Evolutionary conservation across 2,329 filamentous ascomycete species (phyloP).

Genomic region (Botryotinia globosa): DNA sequence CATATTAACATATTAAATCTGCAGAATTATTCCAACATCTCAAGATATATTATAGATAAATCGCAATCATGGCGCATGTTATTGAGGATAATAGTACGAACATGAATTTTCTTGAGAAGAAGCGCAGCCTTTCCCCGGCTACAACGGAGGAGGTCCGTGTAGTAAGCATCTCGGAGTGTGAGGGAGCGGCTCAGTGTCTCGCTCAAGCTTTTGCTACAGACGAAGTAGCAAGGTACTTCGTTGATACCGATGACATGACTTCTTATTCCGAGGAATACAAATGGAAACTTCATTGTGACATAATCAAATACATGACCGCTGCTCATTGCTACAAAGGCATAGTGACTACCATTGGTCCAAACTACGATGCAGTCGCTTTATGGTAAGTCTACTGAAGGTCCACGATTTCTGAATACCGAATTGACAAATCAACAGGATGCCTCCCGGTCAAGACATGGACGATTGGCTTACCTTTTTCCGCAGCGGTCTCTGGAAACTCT

Average conservation of each 20-base stretch:
- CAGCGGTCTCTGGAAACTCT: conserved; percentile 74
- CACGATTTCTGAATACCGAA: neutral
- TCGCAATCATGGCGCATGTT: conserved; percentile 38
- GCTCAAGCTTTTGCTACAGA: conserved; percentile 76
- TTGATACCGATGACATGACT: conserved; percentile 67
- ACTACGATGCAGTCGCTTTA: conserved; percentile 75
- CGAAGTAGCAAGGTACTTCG: conserved; percentile 70
- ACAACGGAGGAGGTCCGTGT: conserved; percentile 58
- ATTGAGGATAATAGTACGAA: conserved; percentile 39
- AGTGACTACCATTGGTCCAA: conserved; percentile 69
- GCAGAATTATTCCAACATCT: neutral
- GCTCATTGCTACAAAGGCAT: conserved; percentile 72
- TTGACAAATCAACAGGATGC: conserved; percentile 56
- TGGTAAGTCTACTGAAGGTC: conserved; percentile 55
- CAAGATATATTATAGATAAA: neutral
- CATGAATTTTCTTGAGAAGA: conserved; percentile 34
- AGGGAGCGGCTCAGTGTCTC: conserved; percentile 67
- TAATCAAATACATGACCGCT: conserved; percentile 74
- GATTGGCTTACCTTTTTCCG: conserved; percentile 69
- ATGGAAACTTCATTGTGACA: conserved; percentile 73
- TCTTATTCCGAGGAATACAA: conserved; percentile 62
- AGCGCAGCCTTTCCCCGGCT: conserved; percentile 32
- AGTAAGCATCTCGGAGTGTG: conserved; percentile 64
- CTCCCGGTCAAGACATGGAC: conserved; percentile 70
- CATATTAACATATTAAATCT: conserved; percentile 26